These are phyloP conservation scores for Boletus pseudo-olivaceus DNA, from an alignment of 768 basidiomycete genomes.

Conservation along the genomic window DNA sequence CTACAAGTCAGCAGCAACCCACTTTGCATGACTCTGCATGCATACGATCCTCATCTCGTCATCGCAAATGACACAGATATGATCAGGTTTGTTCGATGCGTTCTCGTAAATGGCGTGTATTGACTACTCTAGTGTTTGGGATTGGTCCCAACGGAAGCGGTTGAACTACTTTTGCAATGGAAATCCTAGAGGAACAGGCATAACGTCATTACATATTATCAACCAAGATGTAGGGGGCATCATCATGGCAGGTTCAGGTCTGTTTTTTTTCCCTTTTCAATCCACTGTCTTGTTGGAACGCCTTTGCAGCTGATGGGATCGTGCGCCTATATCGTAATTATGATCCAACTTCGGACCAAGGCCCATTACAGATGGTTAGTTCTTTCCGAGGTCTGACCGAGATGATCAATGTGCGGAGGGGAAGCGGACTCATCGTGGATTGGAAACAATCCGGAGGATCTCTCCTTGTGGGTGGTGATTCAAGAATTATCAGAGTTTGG, in stretches of 20 bases:
- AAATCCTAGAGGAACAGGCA: conserved; percentile 74
- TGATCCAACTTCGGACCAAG: conserved; percentile 66
- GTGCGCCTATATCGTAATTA: conserved; percentile 93
- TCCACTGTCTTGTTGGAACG: not conserved
- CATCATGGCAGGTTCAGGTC: conserved; percentile 83
- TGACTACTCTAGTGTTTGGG: conserved; percentile 69
- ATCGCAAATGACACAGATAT: conserved; percentile 83
- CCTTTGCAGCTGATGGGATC: conserved; percentile 77
- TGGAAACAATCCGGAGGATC: conserved; percentile 91
- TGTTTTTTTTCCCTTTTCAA: conserved; percentile 21
- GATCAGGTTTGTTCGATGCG: conserved; percentile 57
- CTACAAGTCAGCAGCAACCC: conserved; percentile 59
- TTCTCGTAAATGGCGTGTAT: not conserved
- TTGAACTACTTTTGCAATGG: conserved; percentile 87
- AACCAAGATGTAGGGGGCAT: conserved; percentile 95
- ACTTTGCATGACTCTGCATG: conserved; percentile 82
- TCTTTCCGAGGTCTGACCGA: conserved; percentile 89
- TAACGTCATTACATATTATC: conserved; percentile 88
- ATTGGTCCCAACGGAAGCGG: conserved; percentile 81
- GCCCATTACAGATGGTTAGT: conserved; percentile 86
- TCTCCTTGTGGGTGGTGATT: conserved; percentile 88
- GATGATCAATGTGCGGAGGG: conserved; percentile 66
- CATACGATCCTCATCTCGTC: conserved; percentile 86
- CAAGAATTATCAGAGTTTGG: conserved; percentile 86
- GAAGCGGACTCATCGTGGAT: conserved; percentile 81